Evolutionary conservation across 2,329 filamentous ascomycete species (phyloP).

Genomic region (Didymella lethalis): DNA sequence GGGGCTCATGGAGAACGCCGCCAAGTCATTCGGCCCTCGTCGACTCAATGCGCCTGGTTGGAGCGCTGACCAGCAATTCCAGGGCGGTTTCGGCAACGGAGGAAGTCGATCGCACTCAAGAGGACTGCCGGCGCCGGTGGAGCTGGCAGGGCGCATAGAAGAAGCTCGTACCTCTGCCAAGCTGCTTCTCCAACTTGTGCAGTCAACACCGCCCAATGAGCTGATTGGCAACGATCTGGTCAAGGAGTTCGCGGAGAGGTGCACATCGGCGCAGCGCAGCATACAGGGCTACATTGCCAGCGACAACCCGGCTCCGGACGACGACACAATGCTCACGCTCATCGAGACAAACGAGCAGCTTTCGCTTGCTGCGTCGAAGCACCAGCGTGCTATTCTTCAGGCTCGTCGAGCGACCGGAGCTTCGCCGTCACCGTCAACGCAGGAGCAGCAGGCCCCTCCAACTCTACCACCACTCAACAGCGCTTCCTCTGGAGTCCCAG

Average conservation of each 20-base stretch:
- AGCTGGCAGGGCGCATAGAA: slow-evolving; percentile 83
- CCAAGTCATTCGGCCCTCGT: slow-evolving; percentile 49
- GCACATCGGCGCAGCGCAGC: slow-evolving; percentile 78
- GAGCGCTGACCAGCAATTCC: slow-evolving; percentile 35
- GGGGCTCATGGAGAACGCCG: slow-evolving; percentile 57
- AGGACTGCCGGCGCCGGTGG: slow-evolving; percentile 70
- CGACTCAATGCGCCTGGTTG: slow-evolving; percentile 56
- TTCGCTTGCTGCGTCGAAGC: slow-evolving; percentile 79
- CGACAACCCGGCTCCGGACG: slow-evolving; percentile 82
- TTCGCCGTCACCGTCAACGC: slow-evolving; percentile 34
- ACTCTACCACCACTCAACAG: slow-evolving; percentile 11
- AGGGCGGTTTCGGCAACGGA: slow-evolving; percentile 34
- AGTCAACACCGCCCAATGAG: slow-evolving; percentile 80
- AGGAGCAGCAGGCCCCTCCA: slow-evolving; percentile 22
- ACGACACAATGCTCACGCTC: slow-evolving; percentile 89
- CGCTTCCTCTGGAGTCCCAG: slow-evolving; percentile 26
- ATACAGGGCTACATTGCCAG: slow-evolving; percentile 87
- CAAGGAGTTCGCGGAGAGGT: slow-evolving; percentile 89
- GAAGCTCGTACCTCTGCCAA: slow-evolving; percentile 91
- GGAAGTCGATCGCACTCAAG: slow-evolving; percentile 29
- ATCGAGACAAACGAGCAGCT: slow-evolving; percentile 96
- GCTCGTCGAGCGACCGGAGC: slow-evolving; percentile 58
- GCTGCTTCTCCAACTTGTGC: slow-evolving; percentile 88
- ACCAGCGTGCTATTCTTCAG: slow-evolving; percentile 77
- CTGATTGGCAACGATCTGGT: slow-evolving; percentile 85